Base-by-base conservation (phyloP, 495 filamentous ascomycete genomes). In the Tuber brumale region DNA sequence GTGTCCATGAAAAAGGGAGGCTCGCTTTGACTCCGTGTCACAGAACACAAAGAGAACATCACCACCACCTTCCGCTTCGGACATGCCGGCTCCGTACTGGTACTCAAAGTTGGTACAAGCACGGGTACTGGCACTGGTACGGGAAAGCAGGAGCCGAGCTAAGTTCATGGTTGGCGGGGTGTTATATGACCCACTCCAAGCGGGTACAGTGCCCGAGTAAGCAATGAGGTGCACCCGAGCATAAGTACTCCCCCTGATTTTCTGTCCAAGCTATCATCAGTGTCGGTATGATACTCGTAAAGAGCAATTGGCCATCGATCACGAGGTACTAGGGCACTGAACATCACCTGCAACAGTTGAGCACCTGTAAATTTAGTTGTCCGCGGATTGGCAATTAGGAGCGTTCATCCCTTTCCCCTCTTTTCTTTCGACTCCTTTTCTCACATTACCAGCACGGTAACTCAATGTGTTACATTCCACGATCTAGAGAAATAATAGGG, bases 381-480 rank as follows among this genome's bases (percentile, higher is more conserved):
- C 46, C 72, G 19, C 0, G 37, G 72, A 74, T 74, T 31, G 69
- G 72, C 31, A 71, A 37, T 21, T 74, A 51, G 8, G 19, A 48
- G 19, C 46, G 1, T 23, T 23, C 14, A 2, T 18, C 12, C 43
- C 43, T 45, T 14, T 45, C 18, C 16, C 5, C 16, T 45, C 4
- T 6, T 6, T 41, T 41, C 39, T 42, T 42, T 42, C 6, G 2
- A 8, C 8, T 42, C 41, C 5, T 4, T 39, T 39, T 39, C 37
- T 39, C 37, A 39, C 37, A 39, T 39, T 39, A 39, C 37, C 37
- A 39, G 37, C 37, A 39, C 37, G 3, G 1, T 1, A 39, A 39
- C 37, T 39, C 37, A 39, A 39, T 39, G 1, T 39, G 5, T 39
- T 39, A 39, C 37, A 4, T 2, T 3, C 37, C 37, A 39, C 37